Conservation (phyloP, 2,329 filamentous ascomycete species). For the Nothopassalora personata region DNA sequence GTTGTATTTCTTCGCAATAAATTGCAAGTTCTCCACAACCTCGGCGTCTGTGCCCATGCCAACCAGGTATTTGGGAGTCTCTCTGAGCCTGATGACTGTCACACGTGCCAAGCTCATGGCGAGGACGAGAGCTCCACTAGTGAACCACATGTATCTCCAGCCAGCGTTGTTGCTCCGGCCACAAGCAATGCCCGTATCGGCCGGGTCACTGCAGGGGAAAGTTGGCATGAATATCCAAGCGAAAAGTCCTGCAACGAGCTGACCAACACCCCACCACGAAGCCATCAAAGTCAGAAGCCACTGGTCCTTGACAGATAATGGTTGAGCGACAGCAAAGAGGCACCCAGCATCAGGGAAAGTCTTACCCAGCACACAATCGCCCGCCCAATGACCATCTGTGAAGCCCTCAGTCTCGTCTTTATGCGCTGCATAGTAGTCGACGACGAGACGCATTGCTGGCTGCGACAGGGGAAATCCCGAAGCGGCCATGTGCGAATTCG, state of each 20-base stretch:
- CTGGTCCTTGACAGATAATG: constrained; percentile 42
- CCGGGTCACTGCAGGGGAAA: constrained; percentile 43
- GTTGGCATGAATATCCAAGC: constrained; percentile 51
- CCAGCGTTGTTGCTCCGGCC: constrained; percentile 50
- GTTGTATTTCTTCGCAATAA: constrained; percentile 50
- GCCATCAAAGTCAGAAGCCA: constrained; percentile 62
- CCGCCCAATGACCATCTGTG: no score
- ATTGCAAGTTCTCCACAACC: constrained; percentile 46
- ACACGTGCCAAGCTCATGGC: constrained; percentile 50
- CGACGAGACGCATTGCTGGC: no score
- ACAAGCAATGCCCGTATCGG: constrained; percentile 40
- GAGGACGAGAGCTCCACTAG: constrained; percentile 50
- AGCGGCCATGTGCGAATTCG: no score
- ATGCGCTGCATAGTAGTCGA: no score
- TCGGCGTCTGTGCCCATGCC: constrained; percentile 50
- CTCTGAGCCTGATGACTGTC: constrained; percentile 49
- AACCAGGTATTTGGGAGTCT: constrained; percentile 55
- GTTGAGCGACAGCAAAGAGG: no score
- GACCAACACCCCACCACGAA: constrained; percentile 51
- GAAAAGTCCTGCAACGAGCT: constrained; percentile 48
- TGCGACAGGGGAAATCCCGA: no score
- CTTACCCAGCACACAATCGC: no score
- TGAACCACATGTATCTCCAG: constrained; percentile 55
- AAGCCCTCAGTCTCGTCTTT: no score
- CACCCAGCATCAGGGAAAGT: no score